Percentiles rank a stretch among this genome's conserved stretches.
phyloP scores from a whole-genome alignment of 2,329 filamentous ascomycete genomes.

The Cryphonectria parasitica region DNA sequence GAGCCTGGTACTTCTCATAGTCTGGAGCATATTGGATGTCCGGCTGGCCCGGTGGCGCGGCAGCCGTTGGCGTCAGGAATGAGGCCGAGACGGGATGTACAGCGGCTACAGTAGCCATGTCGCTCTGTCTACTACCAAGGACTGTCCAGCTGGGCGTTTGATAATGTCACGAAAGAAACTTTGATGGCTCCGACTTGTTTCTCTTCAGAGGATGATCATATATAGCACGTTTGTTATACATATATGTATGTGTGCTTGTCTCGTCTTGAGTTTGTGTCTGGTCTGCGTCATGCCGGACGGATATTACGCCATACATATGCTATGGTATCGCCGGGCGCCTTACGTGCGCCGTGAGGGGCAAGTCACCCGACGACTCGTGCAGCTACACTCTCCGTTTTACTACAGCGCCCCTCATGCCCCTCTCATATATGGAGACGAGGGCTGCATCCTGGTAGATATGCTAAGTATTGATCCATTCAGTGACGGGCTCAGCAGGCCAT shows the following conservation, averaged over 20 bases:
- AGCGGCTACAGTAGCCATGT: conserved; percentile 19
- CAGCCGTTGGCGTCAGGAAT: conserved; percentile 21
- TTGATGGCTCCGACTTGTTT: neutral
- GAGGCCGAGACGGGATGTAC: conserved; percentile 9
- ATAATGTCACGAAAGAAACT: neutral
- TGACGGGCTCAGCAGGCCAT: neutral
- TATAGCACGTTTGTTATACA: neutral
- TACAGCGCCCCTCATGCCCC: neutral
- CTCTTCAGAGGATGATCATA: neutral
- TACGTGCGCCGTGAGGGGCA: neutral
- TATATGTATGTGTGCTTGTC: neutral
- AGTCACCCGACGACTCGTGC: neutral
- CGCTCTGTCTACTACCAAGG: neutral
- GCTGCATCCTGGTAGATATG: neutral
- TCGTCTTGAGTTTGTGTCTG: neutral
- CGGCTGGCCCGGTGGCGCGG: conserved; percentile 52
- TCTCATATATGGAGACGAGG: neutral
- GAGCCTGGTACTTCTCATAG: conserved; percentile 55
- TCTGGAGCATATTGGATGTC: conserved; percentile 63
- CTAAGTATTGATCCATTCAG: neutral
- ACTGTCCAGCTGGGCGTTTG: neutral
- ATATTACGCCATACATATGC: conserved; percentile 20
- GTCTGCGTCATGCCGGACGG: conserved; percentile 24
- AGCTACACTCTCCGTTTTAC: neutral
- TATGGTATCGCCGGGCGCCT: neutral